Evolutionary conservation across 495 filamentous ascomycete genomes (phyloP).

Genomic region (Xanthoparmelia taractica): DNA sequence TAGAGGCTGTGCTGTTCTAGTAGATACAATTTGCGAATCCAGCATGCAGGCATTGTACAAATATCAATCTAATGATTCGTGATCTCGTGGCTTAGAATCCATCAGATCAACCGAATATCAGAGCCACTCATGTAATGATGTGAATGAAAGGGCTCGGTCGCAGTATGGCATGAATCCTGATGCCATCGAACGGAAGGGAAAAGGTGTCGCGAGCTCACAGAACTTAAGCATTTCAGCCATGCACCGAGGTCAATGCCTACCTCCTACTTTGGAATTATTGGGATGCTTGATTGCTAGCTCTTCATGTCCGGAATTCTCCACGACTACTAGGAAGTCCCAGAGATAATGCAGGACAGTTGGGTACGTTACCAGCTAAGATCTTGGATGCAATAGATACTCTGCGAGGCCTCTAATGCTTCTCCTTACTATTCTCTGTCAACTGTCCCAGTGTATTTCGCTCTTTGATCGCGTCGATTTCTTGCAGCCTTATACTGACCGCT

Average conservation of each 20-base stretch:
- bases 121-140: background rate
- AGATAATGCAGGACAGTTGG: background rate
- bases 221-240: background rate
- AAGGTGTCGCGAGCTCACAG: background rate
- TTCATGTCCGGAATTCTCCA: background rate
- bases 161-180: background rate
- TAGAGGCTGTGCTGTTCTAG: constrained; percentile 22
- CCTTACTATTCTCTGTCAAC: background rate
- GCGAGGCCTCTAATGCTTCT: background rate
- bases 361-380: background rate
- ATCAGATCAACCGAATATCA: background rate
- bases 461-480: constrained; percentile 45
- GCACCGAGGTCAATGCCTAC: background rate
- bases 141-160: background rate
- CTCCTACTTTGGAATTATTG: background rate
- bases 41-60: constrained; percentile 3
- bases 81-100: background rate
- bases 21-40: background rate
- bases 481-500: constrained; percentile 81
- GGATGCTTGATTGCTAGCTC: background rate
- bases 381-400: background rate
- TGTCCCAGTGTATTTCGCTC: background rate
- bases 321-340: background rate
- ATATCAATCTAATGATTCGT: background rate
- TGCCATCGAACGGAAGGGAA: background rate